These are phyloP conservation scores for Candida tammaniensis DNA, from an alignment of 805 yeast species.

Conservation along the genomic window DNA sequence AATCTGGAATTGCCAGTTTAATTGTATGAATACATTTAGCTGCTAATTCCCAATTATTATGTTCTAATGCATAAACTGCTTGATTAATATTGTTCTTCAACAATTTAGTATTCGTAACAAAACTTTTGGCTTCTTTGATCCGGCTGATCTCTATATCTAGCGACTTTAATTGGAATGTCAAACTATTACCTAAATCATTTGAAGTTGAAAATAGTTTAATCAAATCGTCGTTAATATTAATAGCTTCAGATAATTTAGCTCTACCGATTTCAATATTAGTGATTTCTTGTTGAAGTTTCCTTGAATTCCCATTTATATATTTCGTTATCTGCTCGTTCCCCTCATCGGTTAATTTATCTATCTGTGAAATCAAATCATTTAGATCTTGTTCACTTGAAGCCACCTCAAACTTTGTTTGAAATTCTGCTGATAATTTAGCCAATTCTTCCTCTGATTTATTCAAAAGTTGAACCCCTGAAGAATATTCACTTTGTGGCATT, in stretches of 20 bases:
- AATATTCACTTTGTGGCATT: too few species aligned
- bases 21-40: slow-evolving; percentile 58
- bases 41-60: slow-evolving; percentile 72
- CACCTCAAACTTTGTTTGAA: slow-evolving; percentile 2
- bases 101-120: slow-evolving; percentile 63
- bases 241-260: slow-evolving; percentile 61
- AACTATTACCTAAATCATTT: slow-evolving; percentile 59
- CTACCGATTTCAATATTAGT: slow-evolving; percentile 56
- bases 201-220: slow-evolving; percentile 56
- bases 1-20: slow-evolving; percentile 47
- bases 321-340: slow-evolving; percentile 27
- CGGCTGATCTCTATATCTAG: slow-evolving; percentile 69
- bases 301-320: slow-evolving; percentile 21
- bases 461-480: background rate
- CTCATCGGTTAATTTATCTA: slow-evolving; percentile 23
- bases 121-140: slow-evolving; percentile 58
- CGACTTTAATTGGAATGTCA: slow-evolving; percentile 67
- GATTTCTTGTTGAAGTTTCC: slow-evolving; percentile 35
- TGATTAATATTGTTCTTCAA: slow-evolving; percentile 64
- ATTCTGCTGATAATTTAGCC: background rate
- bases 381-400: slow-evolving; percentile 30
- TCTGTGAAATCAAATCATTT: slow-evolving; percentile 20
- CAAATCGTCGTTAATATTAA: slow-evolving; percentile 55
- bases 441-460: background rate
- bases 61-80: slow-evolving; percentile 66